Evolutionary conservation across 169 alveolate species (phyloP), one percentile per base, ranked within the genome.

Genomic region (Cryptosporidium ubiquitum): DNA sequence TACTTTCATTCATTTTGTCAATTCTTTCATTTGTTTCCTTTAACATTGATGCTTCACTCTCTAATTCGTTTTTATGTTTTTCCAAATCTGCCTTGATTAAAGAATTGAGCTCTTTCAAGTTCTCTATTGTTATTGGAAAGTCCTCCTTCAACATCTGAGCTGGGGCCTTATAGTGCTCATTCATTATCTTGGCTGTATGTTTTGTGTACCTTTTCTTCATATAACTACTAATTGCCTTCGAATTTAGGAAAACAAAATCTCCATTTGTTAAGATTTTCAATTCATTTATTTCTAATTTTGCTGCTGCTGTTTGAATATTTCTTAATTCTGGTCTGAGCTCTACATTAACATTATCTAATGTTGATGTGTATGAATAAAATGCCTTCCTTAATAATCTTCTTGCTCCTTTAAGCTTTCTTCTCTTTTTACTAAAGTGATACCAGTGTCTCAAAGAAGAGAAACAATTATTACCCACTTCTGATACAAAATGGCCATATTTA

Each of bases 381-480:
- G 68, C 89, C 29, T 79, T 58, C 33, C 89, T 79, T 18, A 79
- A 51, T n/a, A 79, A 31, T 40, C 47, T 37, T 79, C 89, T 79
- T 61, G 89, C 68, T 37, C 66, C 75, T 18, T 35, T 79, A 26
- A 79, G 74, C 20, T 40, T 58, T 26, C 79, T 40, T 79, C 75
- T 79, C 20, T 49, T 79, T 61, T 64, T 31, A 26, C 51, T 37
- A 16, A 60, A 40, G 49, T 58, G 71, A 33, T 79, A 79, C 89
- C 89, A 79, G 26, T 79, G 74, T 20, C 35, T 64, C 23, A 79
- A 14, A 10, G 89, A 79, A 26, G 74, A 79, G 18, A 69, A 79
- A 37, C 71, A 79, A 4, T 68, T 47, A 61, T 58, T 79, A 12
- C 89, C 89, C 35, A 79, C 75, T 47, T 79, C 89, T 14, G 89